A percentile compares a stretch with the other conserved stretches of the same genome.
These are phyloP conservation scores for Annulohypoxylon maeteangense DNA, from an alignment of 495 filamentous ascomycete species.

Conservation along the genomic window DNA sequence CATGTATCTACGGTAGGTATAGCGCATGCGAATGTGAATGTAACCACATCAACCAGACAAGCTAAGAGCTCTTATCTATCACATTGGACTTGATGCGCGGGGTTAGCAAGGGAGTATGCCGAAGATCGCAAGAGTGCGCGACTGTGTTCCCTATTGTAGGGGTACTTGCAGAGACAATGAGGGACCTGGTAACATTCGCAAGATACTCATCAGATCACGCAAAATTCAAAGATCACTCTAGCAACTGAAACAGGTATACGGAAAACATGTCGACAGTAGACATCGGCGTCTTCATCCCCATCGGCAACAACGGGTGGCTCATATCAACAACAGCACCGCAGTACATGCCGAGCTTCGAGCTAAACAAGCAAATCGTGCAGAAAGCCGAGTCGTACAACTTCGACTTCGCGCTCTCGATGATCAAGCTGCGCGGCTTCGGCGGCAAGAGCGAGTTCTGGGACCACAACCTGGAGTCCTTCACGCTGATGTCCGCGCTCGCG, in stretches of 20 bases:
- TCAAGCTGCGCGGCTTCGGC: constrained; percentile 50
- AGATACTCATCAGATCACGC: background rate
- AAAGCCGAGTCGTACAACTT: constrained; percentile 48
- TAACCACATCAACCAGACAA: constrained; percentile 14
- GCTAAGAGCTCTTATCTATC: constrained; percentile 16
- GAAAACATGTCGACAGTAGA: constrained; percentile 35
- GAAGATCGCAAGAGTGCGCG: constrained; percentile 4
- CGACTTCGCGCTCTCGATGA: constrained; percentile 51
- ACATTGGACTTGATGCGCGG: background rate
- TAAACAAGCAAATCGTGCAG: constrained; percentile 49
- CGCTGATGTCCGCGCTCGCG: constrained; percentile 60
- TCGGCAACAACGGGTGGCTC: constrained; percentile 51
- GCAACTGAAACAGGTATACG: background rate
- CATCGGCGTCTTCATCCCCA: constrained; percentile 50
- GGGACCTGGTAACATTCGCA: background rate
- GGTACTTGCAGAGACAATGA: background rate
- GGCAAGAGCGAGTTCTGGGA: constrained; percentile 52
- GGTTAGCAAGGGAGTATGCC: constrained; percentile 4
- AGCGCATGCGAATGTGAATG: background rate
- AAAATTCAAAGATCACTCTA: background rate
- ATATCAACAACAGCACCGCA: constrained; percentile 48
- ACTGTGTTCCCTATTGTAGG: constrained; percentile 1
- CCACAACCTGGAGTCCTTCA: constrained; percentile 54
- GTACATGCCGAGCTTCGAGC: constrained; percentile 48
- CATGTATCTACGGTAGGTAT: background rate